Evolutionary conservation across 2,329 filamentous ascomycete species (phyloP).

Genomic region (Hypoxylon sp.): DNA sequence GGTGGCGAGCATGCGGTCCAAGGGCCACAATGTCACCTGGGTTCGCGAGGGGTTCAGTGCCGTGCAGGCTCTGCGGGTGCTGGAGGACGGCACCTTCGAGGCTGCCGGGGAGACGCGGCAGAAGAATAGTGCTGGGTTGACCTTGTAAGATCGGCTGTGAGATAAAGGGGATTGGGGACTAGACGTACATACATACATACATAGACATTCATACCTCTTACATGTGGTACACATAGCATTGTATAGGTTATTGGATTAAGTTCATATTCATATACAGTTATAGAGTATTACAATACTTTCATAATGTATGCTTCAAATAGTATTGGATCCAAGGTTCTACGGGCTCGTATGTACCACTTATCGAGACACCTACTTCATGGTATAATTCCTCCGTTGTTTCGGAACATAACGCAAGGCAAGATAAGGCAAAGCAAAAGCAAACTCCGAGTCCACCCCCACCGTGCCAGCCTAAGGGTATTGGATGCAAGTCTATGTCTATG

Average conservation of each 20-base stretch:
- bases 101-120: constrained; percentile 81
- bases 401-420: constrained; percentile 15
- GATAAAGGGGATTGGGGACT: neutral
- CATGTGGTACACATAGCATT: too few species aligned
- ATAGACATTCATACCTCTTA: too few species aligned
- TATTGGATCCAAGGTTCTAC: constrained; percentile 7
- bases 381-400: neutral
- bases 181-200: too few species aligned
- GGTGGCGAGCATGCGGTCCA: constrained; percentile 66
- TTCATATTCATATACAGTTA: too few species aligned
- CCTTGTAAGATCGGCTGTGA: constrained; percentile 17
- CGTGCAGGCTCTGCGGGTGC: constrained; percentile 72
- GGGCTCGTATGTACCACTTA: neutral
- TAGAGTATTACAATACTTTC: too few species aligned
- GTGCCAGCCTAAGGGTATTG: constrained; percentile 32
- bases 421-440: constrained; percentile 15
- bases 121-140: constrained; percentile 72
- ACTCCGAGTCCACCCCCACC: constrained; percentile 30
- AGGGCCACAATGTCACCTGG: constrained; percentile 78
- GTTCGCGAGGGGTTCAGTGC: constrained; percentile 69
- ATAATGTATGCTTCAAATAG: too few species aligned
- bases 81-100: constrained; percentile 75
- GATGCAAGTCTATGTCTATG: constrained; percentile 27
- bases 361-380: neutral
- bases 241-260: too few species aligned